Evolutionary conservation across 148 eudicot species (phyloP).

Genomic region (Silene conica): DNA sequence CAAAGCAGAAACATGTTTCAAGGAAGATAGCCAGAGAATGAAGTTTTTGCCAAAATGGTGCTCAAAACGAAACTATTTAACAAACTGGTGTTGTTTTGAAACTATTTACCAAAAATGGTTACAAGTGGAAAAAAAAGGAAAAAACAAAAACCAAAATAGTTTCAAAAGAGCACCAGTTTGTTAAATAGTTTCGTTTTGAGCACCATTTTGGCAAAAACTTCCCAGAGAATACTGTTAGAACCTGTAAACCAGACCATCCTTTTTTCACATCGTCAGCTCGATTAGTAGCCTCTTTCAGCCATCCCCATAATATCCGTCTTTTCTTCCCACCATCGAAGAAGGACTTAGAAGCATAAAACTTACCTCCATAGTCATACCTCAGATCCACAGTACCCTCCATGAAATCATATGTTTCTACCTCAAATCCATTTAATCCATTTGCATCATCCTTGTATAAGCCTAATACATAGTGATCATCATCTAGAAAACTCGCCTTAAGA

Average conservation of each 20-base stretch:
- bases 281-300: conserved; percentile 42
- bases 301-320: conserved; percentile 47
- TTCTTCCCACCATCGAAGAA: conserved; percentile 39
- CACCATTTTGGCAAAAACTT: too few species aligned
- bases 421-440: conserved; percentile 19
- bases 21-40: background rate
- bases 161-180: too few species aligned
- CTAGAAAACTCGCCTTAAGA: conserved; percentile 39
- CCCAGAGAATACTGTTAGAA: conserved; percentile 7
- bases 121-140: too few species aligned
- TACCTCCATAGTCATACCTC: conserved; percentile 52
- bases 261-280: conserved; percentile 32
- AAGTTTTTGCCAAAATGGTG: too few species aligned
- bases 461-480: conserved; percentile 34
- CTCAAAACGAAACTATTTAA: too few species aligned
- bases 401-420: conserved; percentile 22
- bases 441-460: conserved; percentile 23
- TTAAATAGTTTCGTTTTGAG: too few species aligned
- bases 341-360: conserved; percentile 54
- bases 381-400: conserved; percentile 38
- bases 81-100: too few species aligned
- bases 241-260: conserved; percentile 69
- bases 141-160: too few species aligned
- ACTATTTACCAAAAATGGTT: too few species aligned
- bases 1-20: background rate